Evolutionary conservation across 148 eudicot species (phyloP).

Genomic region (Rhododendron kiyosumense): DNA sequence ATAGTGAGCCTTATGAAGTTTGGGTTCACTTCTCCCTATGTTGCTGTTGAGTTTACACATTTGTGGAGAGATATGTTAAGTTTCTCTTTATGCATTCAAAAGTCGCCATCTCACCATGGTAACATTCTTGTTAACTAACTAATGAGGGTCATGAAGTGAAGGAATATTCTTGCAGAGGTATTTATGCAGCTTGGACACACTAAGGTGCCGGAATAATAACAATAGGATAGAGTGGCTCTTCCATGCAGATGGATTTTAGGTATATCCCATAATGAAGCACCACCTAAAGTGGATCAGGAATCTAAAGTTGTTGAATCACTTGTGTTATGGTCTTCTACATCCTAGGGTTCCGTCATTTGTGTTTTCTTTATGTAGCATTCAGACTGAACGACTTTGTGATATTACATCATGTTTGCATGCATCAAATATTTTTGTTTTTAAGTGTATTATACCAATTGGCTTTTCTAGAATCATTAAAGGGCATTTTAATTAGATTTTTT

Average conservation of each 20-base stretch:
- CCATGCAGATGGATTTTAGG: background rate
- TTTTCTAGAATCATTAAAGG: background rate
- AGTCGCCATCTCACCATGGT: background rate
- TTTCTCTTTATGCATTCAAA: background rate
- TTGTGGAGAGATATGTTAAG: constrained; percentile 1
- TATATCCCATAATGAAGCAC: background rate
- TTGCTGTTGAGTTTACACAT: background rate
- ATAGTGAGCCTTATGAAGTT: background rate
- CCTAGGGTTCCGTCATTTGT: background rate
- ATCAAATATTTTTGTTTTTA: background rate
- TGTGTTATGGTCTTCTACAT: background rate
- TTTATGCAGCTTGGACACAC: background rate
- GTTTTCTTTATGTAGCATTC: background rate
- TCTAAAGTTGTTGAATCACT: background rate
- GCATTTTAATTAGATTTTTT: background rate
- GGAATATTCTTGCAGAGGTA: background rate
- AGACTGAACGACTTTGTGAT: background rate
- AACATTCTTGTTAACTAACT: background rate
- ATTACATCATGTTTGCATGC: background rate
- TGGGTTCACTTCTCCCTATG: background rate
- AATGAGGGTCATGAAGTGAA: background rate
- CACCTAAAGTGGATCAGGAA: background rate
- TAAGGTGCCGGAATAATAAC: background rate
- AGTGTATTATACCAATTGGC: background rate
- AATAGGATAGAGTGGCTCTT: background rate